These are phyloP conservation scores for Sporothrix dimorphospora DNA, from an alignment of 2,329 filamentous ascomycete genomes.

Conservation along the genomic window DNA sequence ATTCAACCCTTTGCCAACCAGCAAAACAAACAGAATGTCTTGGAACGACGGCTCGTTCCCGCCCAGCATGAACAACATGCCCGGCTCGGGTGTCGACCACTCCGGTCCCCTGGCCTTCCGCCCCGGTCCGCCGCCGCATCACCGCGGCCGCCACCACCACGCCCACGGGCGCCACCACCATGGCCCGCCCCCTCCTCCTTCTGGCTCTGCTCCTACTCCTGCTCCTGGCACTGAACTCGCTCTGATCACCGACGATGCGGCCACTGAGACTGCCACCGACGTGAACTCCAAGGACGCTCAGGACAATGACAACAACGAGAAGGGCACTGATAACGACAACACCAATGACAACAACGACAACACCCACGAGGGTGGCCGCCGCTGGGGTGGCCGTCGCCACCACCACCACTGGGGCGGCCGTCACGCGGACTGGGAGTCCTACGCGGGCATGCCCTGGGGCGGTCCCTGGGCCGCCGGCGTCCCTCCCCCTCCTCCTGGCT, in stretches of 20 bases:
- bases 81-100: conserved; percentile 45
- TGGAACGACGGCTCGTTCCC: background rate
- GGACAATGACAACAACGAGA: conserved; percentile 15
- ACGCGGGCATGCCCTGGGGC: conserved; percentile 8
- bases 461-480: conserved; percentile 7
- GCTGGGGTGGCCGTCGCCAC: conserved; percentile 4
- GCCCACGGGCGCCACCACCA: conserved; percentile 23
- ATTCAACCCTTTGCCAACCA: conserved; percentile 10
- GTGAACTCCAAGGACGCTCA: background rate
- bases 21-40: conserved; percentile 22
- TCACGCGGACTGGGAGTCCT: conserved; percentile 21
- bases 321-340: background rate
- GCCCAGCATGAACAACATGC: background rate
- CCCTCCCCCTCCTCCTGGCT: conserved; percentile 6
- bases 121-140: conserved; percentile 29
- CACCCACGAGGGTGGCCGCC: background rate
- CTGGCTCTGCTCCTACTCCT: background rate
- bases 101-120: conserved; percentile 28
- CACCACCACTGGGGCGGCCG: conserved; percentile 20
- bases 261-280: background rate
- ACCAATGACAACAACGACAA: background rate
- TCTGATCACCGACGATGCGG: background rate
- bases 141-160: conserved; percentile 31
- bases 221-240: background rate
- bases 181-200: conserved; percentile 30